Base-by-base conservation (phyloP, 148 eudicot species). In the Chenopodium berlandieri region DNA sequence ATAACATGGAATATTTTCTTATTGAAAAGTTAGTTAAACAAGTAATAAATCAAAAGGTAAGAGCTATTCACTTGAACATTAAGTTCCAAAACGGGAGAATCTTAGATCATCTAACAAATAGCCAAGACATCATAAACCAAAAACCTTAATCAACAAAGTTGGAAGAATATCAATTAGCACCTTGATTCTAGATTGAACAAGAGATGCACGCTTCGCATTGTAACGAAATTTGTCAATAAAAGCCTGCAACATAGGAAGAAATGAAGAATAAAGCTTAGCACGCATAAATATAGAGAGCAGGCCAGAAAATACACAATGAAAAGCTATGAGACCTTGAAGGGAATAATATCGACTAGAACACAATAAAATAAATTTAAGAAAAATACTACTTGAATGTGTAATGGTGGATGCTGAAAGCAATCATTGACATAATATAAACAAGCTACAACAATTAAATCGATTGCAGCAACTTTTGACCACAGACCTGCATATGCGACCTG, bases 121-220 rank as follows among this genome's bases (percentile, higher is more conserved):
- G 31, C 44, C 52, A 73, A 66, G 58, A 20, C 23, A 52, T 60
- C n/a, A 66, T 4, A 30, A 63, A 65, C 12, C 19, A 70, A 32
- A 5, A 23, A 44, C 4, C 27, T 8, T 75, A 60, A 50, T 17
- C 20, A 83, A 50, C 60, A 71, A 56, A 56, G 62, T 37, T 4
- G 67, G 30, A 40, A 64, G 50, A 78, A 81, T 56, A 76, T 30
- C 25, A 77, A 75, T 54, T 56, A 68, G 79, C 82, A 97, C 99
- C 97, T 97, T 97, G 81, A 97, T 97, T 88, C 99, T 91, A 70
- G 99, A 97, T 85, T 97, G 99, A 81, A 97, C 99, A 82, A 97
- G 99, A 65, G 99, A 94, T 54, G 99, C 99, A 82, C 99, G 98
- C 91, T 97, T 97, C 65, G 99, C 99, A 86, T 97, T 97, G 88